Percentiles rank a stretch among this genome's conserved stretches.
phyloP scores from a whole-genome alignment of 192 early-diverging fungal species.

The Gaertneriomyces semiglobifer region DNA sequence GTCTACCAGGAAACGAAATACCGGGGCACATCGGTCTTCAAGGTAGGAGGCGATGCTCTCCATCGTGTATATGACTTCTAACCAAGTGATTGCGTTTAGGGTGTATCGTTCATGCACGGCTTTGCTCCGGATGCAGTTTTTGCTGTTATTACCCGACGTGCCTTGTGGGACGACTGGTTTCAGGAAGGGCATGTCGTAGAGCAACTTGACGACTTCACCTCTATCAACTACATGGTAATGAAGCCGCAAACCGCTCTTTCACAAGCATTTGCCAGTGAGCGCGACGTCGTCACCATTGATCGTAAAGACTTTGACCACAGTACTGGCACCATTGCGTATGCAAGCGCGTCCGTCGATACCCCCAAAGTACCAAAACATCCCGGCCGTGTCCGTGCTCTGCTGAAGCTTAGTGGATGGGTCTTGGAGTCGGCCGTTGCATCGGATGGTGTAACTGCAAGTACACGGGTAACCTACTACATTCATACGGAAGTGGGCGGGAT shows the following conservation, averaged over 20 bases:
- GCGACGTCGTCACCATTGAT: slow-evolving; percentile 31
- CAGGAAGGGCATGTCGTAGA: slow-evolving; percentile 31
- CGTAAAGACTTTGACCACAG: slow-evolving; percentile 17
- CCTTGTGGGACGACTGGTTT: slow-evolving; percentile 34
- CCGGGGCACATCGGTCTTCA: not conserved
- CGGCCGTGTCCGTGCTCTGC: slow-evolving; percentile 28
- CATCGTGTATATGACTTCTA: not conserved
- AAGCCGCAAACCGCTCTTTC: slow-evolving; percentile 27
- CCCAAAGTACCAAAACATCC: slow-evolving; percentile 34
- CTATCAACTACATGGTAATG: slow-evolving; percentile 34
- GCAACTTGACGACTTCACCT: slow-evolving; percentile 25
- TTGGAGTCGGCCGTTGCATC: slow-evolving; percentile 26
- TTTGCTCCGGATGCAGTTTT: slow-evolving; percentile 33
- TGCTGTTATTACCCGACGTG: slow-evolving; percentile 21
- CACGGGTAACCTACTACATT: slow-evolving; percentile 30
- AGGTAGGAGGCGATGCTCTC: too few relatives aligned
- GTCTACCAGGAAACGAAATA: slow-evolving; percentile 23
- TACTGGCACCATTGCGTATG: slow-evolving; percentile 27
- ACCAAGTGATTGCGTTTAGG: slow-evolving; percentile 21
- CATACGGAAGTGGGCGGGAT: slow-evolving; percentile 33
- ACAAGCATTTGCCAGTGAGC: slow-evolving; percentile 22
- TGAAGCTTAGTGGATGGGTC: slow-evolving; percentile 38
- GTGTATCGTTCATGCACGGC: slow-evolving; percentile 22
- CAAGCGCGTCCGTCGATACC: slow-evolving; percentile 30
- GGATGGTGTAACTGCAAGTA: slow-evolving; percentile 18